phyloP scores from a whole-genome alignment of 768 basidiomycete genomes.

The Trametes meyenii region DNA sequence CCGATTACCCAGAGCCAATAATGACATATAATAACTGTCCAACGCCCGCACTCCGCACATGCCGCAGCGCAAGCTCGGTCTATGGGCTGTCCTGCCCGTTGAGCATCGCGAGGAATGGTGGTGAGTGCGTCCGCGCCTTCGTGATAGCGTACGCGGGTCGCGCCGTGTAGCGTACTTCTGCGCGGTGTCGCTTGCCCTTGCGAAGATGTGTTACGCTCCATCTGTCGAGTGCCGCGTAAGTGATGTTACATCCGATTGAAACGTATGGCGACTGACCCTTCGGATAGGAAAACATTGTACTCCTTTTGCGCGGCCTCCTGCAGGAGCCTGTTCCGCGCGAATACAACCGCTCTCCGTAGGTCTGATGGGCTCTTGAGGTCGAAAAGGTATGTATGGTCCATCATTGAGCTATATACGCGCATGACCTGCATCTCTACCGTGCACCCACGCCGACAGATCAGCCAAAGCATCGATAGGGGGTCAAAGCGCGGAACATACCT shows the following conservation, averaged over 20 bases:
- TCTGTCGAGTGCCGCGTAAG: background rate
- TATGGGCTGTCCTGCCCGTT: constrained; percentile 26
- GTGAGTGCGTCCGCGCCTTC: constrained; percentile 51
- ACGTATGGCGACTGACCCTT: constrained; percentile 52
- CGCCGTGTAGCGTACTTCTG: constrained; percentile 71
- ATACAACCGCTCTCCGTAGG: constrained; percentile 55
- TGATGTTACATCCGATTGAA: background rate
- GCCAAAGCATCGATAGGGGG: background rate
- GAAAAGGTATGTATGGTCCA: constrained; percentile 51
- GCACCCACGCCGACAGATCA: no score
- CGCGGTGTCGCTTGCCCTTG: constrained; percentile 57
- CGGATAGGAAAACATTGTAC: constrained; percentile 65
- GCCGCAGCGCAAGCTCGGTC: background rate
- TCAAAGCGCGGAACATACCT: constrained; percentile 41
- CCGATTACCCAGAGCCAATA: background rate
- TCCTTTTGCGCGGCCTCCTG: constrained; percentile 55
- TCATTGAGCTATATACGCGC: constrained; percentile 53
- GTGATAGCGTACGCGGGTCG: constrained; percentile 63
- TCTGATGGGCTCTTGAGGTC: constrained; percentile 52
- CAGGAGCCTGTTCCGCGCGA: constrained; percentile 66
- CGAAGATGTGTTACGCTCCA: constrained; percentile 26
- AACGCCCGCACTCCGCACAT: no score
- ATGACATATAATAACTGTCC: background rate
- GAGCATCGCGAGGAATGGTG: constrained; percentile 73
- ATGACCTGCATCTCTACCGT: constrained; percentile 61